Conservation (phyloP, 2,329 filamentous ascomycete species). For the Neofusicoccum sp. region DNA sequence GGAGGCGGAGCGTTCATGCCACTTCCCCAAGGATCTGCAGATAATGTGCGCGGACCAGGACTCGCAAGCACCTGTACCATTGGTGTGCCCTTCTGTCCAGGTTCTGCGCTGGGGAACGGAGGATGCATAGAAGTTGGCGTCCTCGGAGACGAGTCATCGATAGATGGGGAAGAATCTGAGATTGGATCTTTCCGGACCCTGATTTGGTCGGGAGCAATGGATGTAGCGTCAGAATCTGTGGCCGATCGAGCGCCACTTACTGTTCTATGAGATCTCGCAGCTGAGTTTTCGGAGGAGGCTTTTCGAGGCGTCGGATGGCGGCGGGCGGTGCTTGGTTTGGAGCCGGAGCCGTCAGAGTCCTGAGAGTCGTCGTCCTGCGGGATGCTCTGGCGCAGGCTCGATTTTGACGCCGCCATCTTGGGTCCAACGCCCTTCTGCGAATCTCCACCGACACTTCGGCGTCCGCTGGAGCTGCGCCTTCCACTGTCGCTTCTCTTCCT, state of each 20-base stretch:
- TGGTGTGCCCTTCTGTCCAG: conserved; percentile 36
- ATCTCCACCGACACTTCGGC: conserved; percentile 35
- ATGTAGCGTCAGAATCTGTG: conserved; percentile 47
- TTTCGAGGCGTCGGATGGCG: conserved; percentile 22
- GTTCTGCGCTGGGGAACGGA: conserved; percentile 33
- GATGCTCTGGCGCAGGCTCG: conserved; percentile 43
- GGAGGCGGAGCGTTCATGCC: conserved; percentile 55
- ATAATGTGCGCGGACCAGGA: conserved; percentile 34
- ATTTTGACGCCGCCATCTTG: conserved; percentile 40
- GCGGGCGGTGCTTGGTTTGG: conserved; percentile 40
- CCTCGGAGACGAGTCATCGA: conserved; percentile 45
- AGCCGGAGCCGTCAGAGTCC: conserved; percentile 42
- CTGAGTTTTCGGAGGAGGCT: conserved; percentile 16
- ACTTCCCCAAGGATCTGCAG: conserved; percentile 39
- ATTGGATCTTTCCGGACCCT: conserved; percentile 25
- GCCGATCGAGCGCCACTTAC: conserved; percentile 42
- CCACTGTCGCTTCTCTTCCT: conserved; percentile 38
- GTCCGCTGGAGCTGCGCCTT: background rate
- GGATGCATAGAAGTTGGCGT: conserved; percentile 44
- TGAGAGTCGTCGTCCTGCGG: conserved; percentile 38
- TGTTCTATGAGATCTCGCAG: conserved; percentile 35
- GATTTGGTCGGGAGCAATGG: conserved; percentile 42
- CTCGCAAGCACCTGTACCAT: conserved; percentile 46
- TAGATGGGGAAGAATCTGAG: conserved; percentile 40
- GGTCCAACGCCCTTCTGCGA: conserved; percentile 36